Percentiles rank a stretch among this genome's conserved stretches.
phyloP scores from a whole-genome alignment of 768 basidiomycete species.

The Cystobasidiopsis lactophilus region DNA sequence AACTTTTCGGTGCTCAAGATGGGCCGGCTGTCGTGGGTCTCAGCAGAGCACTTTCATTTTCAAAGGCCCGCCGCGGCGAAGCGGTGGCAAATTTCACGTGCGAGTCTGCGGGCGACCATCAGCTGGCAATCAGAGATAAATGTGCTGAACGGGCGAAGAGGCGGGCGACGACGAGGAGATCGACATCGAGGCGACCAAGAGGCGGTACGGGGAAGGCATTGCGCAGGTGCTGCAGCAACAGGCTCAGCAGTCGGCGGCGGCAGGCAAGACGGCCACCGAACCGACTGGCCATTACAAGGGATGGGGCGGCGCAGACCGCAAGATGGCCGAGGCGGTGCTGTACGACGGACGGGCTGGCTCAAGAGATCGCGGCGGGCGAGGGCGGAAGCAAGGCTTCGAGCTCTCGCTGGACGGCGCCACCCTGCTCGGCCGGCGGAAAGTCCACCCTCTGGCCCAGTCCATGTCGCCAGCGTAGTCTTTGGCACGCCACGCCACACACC shows the following conservation, averaged over 20 bases:
- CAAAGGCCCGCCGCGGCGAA: no score
- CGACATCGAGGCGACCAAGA: slow-evolving; percentile 33
- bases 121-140: no score
- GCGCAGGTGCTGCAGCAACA: slow-evolving; percentile 22
- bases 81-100: no score
- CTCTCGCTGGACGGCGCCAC: slow-evolving; percentile 41
- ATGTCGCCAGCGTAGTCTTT: no score
- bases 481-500: no score
- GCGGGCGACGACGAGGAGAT: slow-evolving; percentile 47
- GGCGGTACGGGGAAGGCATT: slow-evolving; percentile 27
- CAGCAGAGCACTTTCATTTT: no score
- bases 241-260: slow-evolving; percentile 14
- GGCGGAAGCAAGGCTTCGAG: slow-evolving; percentile 39
- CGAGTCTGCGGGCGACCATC: no score
- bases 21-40: no score
- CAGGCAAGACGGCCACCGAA: slow-evolving; percentile 7
- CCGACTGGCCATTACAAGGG: slow-evolving; percentile 24
- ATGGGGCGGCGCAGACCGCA: slow-evolving; percentile 28
- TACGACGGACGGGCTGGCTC: slow-evolving; percentile 51
- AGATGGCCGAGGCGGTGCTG: slow-evolving; percentile 28
- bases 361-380: slow-evolving; percentile 35
- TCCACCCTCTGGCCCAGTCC: no score
- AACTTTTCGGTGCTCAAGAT: no score
- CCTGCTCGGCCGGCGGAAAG: no score
- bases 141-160: no score